These are phyloP conservation scores for Myxozyma lipomycoides DNA, from an alignment of 805 yeast genomes.

Conservation along the genomic window DNA sequence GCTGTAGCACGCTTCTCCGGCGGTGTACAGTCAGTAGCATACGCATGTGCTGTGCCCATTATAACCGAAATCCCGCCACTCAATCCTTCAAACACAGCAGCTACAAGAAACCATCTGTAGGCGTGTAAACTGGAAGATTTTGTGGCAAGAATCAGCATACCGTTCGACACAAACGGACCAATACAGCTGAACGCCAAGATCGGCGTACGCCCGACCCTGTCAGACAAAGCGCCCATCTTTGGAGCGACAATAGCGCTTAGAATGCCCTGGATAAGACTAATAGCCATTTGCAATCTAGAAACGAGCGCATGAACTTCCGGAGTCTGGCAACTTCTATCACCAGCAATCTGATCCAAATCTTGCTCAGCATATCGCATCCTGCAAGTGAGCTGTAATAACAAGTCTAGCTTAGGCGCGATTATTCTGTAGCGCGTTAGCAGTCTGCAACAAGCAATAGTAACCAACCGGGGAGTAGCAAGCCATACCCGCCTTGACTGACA, in stretches of 20 bases:
- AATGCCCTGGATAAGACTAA: slow-evolving; percentile 18
- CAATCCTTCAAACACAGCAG: slow-evolving; percentile 46
- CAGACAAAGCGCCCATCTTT: slow-evolving; percentile 21
- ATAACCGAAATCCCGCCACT: slow-evolving; percentile 64
- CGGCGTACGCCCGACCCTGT: slow-evolving; percentile 22
- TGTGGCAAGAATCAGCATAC: slow-evolving; percentile 12
- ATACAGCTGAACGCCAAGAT: slow-evolving; percentile 13
- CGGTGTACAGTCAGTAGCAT: slow-evolving; percentile 68
- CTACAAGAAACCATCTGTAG: slow-evolving; percentile 41
- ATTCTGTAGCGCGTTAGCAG: slow-evolving; percentile 4
- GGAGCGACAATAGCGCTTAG: slow-evolving; percentile 21
- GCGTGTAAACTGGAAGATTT: slow-evolving; percentile 8
- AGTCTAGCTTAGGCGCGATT: slow-evolving; percentile 22
- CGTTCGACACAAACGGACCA: slow-evolving; percentile 14
- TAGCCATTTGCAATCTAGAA: slow-evolving; percentile 17
- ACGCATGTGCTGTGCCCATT: slow-evolving; percentile 60
- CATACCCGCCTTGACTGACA: slow-evolving; percentile 21
- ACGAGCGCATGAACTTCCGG: slow-evolving; percentile 17
- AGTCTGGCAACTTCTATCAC: slow-evolving; percentile 22
- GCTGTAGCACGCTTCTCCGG: slow-evolving; percentile 48
- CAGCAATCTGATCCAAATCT: neutral
- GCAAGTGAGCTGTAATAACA: slow-evolving; percentile 16
- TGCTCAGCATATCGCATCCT: slow-evolving; percentile 10
- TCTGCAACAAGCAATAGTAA: no score
- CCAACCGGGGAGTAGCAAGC: neutral